Evolutionary conservation across 441 rosid genomes (phyloP).

Genomic region (Omphalea diandra): DNA sequence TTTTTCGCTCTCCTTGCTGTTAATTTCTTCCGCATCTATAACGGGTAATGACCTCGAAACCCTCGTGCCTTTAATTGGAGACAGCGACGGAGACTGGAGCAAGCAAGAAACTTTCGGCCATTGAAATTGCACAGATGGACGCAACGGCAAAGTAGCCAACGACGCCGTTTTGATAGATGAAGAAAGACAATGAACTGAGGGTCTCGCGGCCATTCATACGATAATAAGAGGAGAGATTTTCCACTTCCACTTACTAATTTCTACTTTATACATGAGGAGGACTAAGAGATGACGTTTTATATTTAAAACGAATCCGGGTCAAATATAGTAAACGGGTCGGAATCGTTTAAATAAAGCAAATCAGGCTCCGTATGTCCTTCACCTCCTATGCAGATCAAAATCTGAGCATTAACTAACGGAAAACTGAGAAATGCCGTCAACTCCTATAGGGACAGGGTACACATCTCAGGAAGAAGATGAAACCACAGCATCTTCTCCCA

Average conservation of each 20-base stretch:
- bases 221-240: too few species aligned
- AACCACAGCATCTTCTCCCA: constrained; percentile 36
- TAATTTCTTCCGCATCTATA: constrained; percentile 19
- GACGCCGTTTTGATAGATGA: constrained; percentile 7
- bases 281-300: too few species aligned
- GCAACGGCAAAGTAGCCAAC: constrained; percentile 13
- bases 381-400: not conserved
- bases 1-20: not conserved
- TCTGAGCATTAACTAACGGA: not conserved
- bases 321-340: constrained; percentile 11
- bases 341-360: not conserved
- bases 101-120: constrained; percentile 24
- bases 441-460: constrained; percentile 40
- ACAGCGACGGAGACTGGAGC: constrained; percentile 4
- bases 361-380: not conserved
- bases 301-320: constrained; percentile 2
- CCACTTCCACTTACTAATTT: too few species aligned
- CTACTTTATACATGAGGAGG: too few species aligned
- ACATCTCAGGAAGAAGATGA: constrained; percentile 37
- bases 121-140: constrained; percentile 22
- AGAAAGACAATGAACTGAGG: constrained; percentile 5
- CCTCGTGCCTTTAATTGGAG: constrained; percentile 1
- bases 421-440: constrained; percentile 41
- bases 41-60: constrained; percentile 36
- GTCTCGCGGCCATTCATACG: constrained; percentile 15